phyloP scores from a whole-genome alignment of 1,284 basidiomycete species.

The Ganoderma lucidum region DNA sequence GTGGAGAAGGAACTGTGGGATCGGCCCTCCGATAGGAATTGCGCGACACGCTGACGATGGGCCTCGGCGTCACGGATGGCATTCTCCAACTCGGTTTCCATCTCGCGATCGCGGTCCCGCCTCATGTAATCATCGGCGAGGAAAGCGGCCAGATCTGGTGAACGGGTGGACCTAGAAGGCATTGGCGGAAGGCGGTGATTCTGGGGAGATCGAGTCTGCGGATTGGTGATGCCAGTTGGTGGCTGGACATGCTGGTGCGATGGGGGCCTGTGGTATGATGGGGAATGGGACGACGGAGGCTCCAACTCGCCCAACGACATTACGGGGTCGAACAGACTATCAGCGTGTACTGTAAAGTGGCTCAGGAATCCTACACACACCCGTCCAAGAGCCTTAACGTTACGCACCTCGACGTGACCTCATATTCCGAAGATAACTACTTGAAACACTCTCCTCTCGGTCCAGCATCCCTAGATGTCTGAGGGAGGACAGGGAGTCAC shows the following conservation, averaged over 20 bases:
- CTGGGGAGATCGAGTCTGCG: background rate
- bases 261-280: background rate
- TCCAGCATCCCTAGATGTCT: slow-evolving; percentile 3
- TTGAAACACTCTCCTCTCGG: background rate
- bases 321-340: background rate
- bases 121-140: slow-evolving; percentile 4
- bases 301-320: background rate
- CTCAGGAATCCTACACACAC: background rate
- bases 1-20: slow-evolving; percentile 26
- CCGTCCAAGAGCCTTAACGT: background rate
- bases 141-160: background rate
- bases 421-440: background rate
- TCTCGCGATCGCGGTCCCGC: slow-evolving; percentile 16
- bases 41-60: slow-evolving; percentile 19
- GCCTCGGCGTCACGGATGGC: slow-evolving; percentile 26
- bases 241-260: background rate
- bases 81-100: slow-evolving; percentile 15
- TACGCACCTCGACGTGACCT: slow-evolving; percentile 11
- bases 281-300: background rate
- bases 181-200: background rate
- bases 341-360: background rate
- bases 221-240: background rate
- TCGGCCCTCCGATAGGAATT: slow-evolving; percentile 21
- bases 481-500: background rate
- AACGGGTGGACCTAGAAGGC: background rate